Conservation (phyloP, 2,329 filamentous ascomycete genomes). For the Coleophoma crateriformis region DNA sequence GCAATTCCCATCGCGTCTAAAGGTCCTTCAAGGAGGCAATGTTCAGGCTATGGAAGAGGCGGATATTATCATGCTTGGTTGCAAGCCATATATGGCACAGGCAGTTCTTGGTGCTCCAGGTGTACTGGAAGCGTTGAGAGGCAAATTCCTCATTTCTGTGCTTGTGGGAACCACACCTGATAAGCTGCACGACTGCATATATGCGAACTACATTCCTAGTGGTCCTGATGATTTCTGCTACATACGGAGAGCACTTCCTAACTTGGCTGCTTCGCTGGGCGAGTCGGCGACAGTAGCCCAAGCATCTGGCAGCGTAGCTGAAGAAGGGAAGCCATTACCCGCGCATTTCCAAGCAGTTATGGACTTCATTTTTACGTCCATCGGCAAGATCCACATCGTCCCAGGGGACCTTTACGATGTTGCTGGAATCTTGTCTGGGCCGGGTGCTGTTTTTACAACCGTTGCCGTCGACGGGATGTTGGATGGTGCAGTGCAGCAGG, state of each 20-base stretch:
- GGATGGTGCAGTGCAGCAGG: conserved; percentile 75
- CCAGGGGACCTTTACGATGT: conserved; percentile 66
- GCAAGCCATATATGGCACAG: conserved; percentile 73
- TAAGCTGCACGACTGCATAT: conserved; percentile 61
- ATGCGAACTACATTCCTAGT: too few relatives aligned
- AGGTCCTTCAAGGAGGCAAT: conserved; percentile 49
- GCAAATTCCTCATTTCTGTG: conserved; percentile 80
- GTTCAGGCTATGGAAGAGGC: conserved; percentile 60
- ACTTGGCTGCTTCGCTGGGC: conserved; percentile 72
- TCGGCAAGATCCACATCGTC: conserved; percentile 65
- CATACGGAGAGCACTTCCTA: conserved; percentile 77
- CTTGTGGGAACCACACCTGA: conserved; percentile 69
- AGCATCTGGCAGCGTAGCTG: conserved; percentile 37
- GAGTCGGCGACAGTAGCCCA: conserved; percentile 77
- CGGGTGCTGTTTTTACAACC: conserved; percentile 70
- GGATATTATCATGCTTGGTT: conserved; percentile 72
- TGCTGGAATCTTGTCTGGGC: conserved; percentile 67
- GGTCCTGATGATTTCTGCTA: conserved; percentile 35
- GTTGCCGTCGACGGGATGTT: conserved; percentile 71
- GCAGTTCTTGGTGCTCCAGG: conserved; percentile 62
- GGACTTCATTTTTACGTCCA: conserved; percentile 71
- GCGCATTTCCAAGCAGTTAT: conserved; percentile 52
- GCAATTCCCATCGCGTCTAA: conserved; percentile 24
- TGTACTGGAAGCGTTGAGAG: conserved; percentile 66
- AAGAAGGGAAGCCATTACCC: conserved; percentile 46